A percentile compares a stretch with the other conserved stretches of the same genome.
These are phyloP conservation scores for Chenopodium berlandieri DNA, from an alignment of 148 eudicot genomes.

Conservation along the genomic window DNA sequence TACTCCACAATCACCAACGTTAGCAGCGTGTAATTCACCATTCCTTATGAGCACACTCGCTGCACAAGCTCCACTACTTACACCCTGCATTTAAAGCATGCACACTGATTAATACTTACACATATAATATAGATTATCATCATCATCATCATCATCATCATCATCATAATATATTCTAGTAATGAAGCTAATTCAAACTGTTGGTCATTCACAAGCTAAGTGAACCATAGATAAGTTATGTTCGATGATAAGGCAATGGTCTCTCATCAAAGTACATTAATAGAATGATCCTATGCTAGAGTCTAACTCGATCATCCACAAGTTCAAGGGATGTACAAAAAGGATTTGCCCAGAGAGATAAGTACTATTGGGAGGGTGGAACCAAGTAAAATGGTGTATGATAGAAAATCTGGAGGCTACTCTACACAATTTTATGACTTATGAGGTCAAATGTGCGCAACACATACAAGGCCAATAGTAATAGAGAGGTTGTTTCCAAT, in stretches of 20 bases:
- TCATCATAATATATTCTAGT: background rate
- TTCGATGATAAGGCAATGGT: too few species aligned
- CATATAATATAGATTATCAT: background rate
- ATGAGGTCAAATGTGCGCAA: background rate
- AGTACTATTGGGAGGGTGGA: background rate
- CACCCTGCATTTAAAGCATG: slow-evolving; percentile 27
- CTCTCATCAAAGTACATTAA: too few species aligned
- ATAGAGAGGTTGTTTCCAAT: background rate
- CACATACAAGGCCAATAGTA: background rate
- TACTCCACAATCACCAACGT: slow-evolving; percentile 68
- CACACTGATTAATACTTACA: background rate
- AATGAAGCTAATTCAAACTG: background rate
- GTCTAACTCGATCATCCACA: background rate
- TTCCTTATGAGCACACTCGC: slow-evolving; percentile 49
- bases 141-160: too few species aligned
- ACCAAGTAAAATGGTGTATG: background rate
- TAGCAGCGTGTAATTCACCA: slow-evolving; percentile 43
- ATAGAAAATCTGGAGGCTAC: background rate
- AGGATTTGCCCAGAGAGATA: background rate
- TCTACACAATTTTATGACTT: background rate
- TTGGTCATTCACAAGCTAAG: too few species aligned
- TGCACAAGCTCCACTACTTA: slow-evolving; percentile 59
- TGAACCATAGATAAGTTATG: too few species aligned
- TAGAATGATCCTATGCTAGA: background rate
- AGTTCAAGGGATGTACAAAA: background rate